These are phyloP conservation scores for Cutaneotrichosporon cyanovorans DNA, from an alignment of 1,284 basidiomycete species.

Conservation along the genomic window DNA sequence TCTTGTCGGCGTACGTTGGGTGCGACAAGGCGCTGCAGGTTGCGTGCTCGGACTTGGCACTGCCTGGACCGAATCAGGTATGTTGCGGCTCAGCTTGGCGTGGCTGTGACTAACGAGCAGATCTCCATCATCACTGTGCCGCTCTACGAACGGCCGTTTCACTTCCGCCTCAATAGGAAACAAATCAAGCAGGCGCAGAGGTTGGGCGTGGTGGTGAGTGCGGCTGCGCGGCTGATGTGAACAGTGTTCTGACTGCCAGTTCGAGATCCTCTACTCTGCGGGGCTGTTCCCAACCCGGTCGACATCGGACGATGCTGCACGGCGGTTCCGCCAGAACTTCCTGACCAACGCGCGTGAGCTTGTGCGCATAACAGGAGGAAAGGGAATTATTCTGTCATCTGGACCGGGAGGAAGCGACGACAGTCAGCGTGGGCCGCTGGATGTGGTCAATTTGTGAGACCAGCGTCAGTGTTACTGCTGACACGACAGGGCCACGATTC, in stretches of 20 bases:
- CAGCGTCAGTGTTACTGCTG: neutral
- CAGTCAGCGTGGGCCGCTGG: constrained; percentile 34
- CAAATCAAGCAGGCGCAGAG: constrained; percentile 42
- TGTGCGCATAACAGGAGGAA: constrained; percentile 40
- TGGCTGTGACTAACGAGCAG: constrained; percentile 16
- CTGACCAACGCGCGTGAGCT: constrained; percentile 43
- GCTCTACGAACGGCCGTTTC: constrained; percentile 39
- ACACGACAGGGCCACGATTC: constrained; percentile 32
- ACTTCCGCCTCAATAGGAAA: constrained; percentile 38
- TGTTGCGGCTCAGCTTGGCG: constrained; percentile 6
- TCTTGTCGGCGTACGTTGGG: constrained; percentile 37
- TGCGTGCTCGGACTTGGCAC: constrained; percentile 40
- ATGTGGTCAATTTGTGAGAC: constrained; percentile 42
- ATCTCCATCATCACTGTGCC: constrained; percentile 45
- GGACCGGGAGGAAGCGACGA: constrained; percentile 31
- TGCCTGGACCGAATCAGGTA: constrained; percentile 45
- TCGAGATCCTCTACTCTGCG: constrained; percentile 42
- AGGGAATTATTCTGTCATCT: constrained; percentile 42
- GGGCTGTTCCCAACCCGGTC: constrained; percentile 34
- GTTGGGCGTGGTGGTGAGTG: constrained; percentile 44
- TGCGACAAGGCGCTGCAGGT: constrained; percentile 42
- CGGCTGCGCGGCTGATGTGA: no score
- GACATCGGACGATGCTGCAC: constrained; percentile 22
- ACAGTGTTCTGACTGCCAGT: constrained; percentile 21
- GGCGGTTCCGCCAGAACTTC: constrained; percentile 41